These are phyloP conservation scores for Fusarium multiceps DNA, from an alignment of 2,329 filamentous ascomycete species.

Conservation along the genomic window DNA sequence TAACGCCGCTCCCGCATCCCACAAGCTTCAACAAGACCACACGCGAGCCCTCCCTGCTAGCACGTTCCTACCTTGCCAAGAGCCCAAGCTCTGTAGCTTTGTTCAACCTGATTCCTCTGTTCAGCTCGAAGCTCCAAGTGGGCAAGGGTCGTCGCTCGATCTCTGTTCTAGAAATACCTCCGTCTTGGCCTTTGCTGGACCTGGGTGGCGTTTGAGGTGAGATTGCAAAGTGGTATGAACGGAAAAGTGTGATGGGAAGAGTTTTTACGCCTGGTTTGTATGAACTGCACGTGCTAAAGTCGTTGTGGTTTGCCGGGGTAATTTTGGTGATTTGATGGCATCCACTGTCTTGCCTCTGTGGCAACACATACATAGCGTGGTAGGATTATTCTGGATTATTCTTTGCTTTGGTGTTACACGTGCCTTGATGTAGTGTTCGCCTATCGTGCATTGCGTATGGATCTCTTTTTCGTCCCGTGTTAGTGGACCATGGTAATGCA, in stretches of 20 bases:
- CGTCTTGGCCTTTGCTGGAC: not conserved
- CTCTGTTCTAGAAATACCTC: not conserved
- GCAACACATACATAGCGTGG: too few relatives aligned
- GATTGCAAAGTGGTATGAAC: too few relatives aligned
- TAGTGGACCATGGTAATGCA: too few relatives aligned
- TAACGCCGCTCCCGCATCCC: not conserved
- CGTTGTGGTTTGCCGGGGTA: not conserved
- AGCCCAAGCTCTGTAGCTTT: not conserved
- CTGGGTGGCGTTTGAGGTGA: not conserved
- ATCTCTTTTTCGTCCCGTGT: rapidly evolving
- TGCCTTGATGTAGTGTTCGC: not conserved
- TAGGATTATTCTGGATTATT: not conserved
- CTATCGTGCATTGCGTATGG: not conserved
- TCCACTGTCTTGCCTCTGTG: not conserved
- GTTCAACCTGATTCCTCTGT: not conserved
- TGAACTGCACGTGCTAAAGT: not conserved
- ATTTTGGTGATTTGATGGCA: too few relatives aligned
- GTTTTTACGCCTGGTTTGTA: not conserved
- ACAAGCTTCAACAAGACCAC: not conserved
- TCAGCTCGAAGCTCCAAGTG: not conserved
- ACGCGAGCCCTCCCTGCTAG: constrained; percentile 2
- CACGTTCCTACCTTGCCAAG: constrained; percentile 13
- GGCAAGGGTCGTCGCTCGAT: not conserved
- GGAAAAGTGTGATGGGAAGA: too few relatives aligned
- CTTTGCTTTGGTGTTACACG: not conserved